Evolutionary conservation across 306 rosid genomes (phyloP), one percentile per base, ranked within the genome.

Genomic region (Elaeagnus macrophylla): DNA sequence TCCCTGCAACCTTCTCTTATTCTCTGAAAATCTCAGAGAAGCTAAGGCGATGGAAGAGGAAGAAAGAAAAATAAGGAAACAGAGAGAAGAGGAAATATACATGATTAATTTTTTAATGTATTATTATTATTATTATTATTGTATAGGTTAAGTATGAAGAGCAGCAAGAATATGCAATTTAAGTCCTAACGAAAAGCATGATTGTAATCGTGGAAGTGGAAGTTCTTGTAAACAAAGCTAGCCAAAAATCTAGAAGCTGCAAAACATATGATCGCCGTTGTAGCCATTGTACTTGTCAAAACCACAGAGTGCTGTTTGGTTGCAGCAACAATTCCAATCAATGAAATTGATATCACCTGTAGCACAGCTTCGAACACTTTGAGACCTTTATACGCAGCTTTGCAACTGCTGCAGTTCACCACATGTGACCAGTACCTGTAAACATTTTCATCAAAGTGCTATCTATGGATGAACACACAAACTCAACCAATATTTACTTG

Each of bases 371-470:
- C 87, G 9, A 67, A 77, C 37, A 69, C 77, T 7, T 71, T 80
- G 10, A 91, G 83, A 57, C 82, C 77, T 72, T 87, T 87, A 32
- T 91, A 61, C 7, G 89, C 96, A n/a, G 57, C 58, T 58, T 40
- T 82, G 81, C 97, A 91, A 64, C 97, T 91, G 55, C 62, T 39
- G 72, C 97, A 91, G 54, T 84, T 86, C 61, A 81, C 85, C 68
- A 84, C 95, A 56, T 91, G 97, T 15, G 80, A 67, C 93, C 87
- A 60, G 59, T 91, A 91, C 80, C 97, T 85, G 83, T 49, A 36
- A 54, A 62, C 16, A 35, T 56, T 3, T 14, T 12, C 42, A 46
- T 41, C 12, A 40, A 9, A 47, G 38, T 20, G 12, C 35, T 35
- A 48, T 39, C 15, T 49, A 10, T 7, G 8, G 35, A 12, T 8